Conservation (phyloP, 495 filamentous ascomycete species). For the Xylaria scruposa region DNA sequence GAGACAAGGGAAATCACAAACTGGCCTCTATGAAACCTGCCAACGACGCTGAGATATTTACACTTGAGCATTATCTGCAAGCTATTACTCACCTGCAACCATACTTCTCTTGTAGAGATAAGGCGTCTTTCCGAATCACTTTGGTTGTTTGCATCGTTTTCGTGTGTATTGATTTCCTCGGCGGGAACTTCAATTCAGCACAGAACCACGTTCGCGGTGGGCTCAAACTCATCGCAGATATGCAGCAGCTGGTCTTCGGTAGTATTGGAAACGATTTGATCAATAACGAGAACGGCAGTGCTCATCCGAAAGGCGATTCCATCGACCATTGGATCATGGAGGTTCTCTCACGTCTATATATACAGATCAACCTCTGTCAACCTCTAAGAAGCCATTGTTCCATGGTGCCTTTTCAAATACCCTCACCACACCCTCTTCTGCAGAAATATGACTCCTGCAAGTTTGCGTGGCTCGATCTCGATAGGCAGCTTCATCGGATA, state of each 20-base stretch:
- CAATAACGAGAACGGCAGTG: not conserved
- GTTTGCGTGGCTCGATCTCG: not conserved
- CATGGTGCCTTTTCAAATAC: not conserved
- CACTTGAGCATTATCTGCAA: not conserved
- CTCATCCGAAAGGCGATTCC: not conserved
- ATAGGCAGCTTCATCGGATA: conserved; percentile 5
- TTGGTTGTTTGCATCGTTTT: conserved; percentile 5
- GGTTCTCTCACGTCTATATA: conserved; percentile 1
- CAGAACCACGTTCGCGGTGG: not conserved
- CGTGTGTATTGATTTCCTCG: not conserved
- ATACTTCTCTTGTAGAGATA: not conserved
- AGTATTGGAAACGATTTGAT: not conserved
- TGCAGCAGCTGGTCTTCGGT: not conserved
- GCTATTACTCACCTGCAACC: conserved; percentile 3
- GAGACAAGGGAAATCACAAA: not conserved
- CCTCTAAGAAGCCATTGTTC: not conserved
- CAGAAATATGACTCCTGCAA: not conserved
- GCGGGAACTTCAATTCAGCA: not conserved
- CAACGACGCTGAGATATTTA: not conserved
- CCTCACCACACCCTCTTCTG: not conserved
- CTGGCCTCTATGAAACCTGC: not conserved
- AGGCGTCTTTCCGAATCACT: not conserved
- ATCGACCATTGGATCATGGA: not conserved
- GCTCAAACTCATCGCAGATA: not conserved
- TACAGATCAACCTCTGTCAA: conserved; percentile 3